A percentile compares a stretch with the other conserved stretches of the same genome.
phyloP scores from a whole-genome alignment of 2,329 filamentous ascomycete genomes.

The Catunica adiposa region DNA sequence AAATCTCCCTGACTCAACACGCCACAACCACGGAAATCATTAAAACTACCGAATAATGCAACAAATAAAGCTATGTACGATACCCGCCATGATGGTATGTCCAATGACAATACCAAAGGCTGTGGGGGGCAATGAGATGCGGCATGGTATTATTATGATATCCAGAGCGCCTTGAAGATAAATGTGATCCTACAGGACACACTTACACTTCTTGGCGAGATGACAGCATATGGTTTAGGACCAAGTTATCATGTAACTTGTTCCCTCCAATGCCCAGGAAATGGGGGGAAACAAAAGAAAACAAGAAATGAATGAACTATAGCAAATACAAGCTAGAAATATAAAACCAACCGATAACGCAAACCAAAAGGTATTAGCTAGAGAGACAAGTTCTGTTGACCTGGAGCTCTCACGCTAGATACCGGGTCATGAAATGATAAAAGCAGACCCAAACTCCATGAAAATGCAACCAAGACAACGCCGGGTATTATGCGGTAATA shows the following conservation, averaged over 20 bases:
- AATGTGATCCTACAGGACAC: too few species aligned
- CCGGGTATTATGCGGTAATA: neutral
- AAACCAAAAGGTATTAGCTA: neutral
- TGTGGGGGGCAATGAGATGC: too few species aligned
- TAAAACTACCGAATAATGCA: neutral
- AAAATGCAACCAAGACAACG: conserved; percentile 2
- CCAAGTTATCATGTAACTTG: too few species aligned
- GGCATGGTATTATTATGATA: too few species aligned
- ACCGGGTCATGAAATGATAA: neutral
- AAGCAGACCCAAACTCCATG: neutral
- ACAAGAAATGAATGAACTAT: neutral
- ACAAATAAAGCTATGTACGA: neutral
- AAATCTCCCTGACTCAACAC: neutral
- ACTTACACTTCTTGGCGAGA: too few species aligned
- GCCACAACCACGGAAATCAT: neutral
- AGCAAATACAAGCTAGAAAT: neutral
- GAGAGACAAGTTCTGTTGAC: conserved; percentile 1
- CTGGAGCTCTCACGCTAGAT: neutral
- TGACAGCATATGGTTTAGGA: too few species aligned
- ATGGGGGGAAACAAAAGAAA: neutral
- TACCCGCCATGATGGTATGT: neutral
- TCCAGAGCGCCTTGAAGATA: too few species aligned
- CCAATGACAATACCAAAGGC: too few species aligned
- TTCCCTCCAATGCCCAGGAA: too few species aligned
- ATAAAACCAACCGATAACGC: neutral